Percentiles rank a stretch among this genome's conserved stretches.
These are phyloP conservation scores for Citrus medica DNA, from an alignment of 345 rosid genomes.

Conservation along the genomic window DNA sequence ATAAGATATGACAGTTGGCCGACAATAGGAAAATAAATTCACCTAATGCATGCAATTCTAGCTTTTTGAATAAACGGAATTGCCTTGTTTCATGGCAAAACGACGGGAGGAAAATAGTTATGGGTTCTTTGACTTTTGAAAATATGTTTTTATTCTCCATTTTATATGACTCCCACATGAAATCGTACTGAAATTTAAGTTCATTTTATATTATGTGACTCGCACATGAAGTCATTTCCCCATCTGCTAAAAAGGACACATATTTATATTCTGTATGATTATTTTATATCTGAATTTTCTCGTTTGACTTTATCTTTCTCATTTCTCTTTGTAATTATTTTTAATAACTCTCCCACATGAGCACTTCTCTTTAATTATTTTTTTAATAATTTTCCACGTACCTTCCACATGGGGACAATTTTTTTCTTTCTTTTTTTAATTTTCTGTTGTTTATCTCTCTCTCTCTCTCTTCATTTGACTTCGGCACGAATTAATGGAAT, in stretches of 20 bases:
- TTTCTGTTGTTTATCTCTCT: not conserved
- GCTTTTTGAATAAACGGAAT: not conserved
- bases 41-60: not conserved
- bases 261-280: not conserved
- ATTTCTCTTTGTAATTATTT: not conserved
- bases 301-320: conserved; percentile 1
- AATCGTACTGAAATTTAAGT: not conserved
- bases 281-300: not conserved
- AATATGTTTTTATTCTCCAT: not conserved
- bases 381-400: not conserved
- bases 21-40: not conserved
- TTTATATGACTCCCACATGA: not conserved
- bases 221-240: not conserved
- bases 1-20: not conserved
- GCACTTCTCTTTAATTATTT: not conserved
- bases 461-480: not conserved
- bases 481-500: not conserved
- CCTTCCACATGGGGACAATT: not conserved
- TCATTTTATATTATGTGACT: not conserved
- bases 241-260: not conserved
- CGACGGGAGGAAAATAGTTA: not conserved
- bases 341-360: not conserved
- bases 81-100: not conserved
- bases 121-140: not conserved
- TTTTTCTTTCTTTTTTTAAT: not conserved